Percentiles rank a stretch among this genome's conserved stretches.
These are phyloP conservation scores for Lomentospora prolificans DNA, from an alignment of 2,329 filamentous ascomycete genomes.

Conservation along the genomic window DNA sequence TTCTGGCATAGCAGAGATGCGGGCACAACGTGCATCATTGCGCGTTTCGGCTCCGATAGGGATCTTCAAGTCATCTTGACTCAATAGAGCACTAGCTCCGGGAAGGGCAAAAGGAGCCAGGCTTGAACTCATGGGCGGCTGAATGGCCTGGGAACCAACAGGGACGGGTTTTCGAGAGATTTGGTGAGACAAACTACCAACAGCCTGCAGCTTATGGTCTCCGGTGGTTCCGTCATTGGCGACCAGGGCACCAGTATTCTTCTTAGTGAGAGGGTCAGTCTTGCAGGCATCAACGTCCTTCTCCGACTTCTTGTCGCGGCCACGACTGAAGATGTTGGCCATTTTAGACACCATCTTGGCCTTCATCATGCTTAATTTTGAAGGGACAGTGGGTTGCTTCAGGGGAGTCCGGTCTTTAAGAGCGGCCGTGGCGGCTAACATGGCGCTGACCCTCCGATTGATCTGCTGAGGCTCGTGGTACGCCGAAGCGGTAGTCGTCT, in stretches of 20 bases:
- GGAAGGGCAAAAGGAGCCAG: not conserved
- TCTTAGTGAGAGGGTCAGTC: not conserved
- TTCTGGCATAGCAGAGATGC: no score
- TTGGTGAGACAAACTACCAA: not conserved
- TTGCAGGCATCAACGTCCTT: constrained; percentile 10
- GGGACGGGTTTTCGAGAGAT: not conserved
- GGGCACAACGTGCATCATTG: no score
- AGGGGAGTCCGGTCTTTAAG: constrained; percentile 20
- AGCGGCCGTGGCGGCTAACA: constrained; percentile 26
- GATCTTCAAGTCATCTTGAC: not conserved
- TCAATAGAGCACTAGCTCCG: not conserved
- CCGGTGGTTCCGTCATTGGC: not conserved
- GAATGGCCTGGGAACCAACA: not conserved
- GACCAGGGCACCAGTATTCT: not conserved
- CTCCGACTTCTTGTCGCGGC: constrained; percentile 18
- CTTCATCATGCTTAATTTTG: constrained; percentile 19
- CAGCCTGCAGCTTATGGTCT: constrained; percentile 3
- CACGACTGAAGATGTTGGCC: constrained; percentile 22
- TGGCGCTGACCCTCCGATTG: constrained; percentile 23
- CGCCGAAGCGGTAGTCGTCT: not conserved
- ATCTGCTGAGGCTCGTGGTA: constrained; percentile 17
- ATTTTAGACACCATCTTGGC: constrained; percentile 24
- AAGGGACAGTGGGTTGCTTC: constrained; percentile 9
- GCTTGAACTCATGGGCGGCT: not conserved
- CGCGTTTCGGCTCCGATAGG: not conserved